Percentiles rank a stretch among this genome's conserved stretches.
Evolutionary conservation across 2,329 filamentous ascomycete genomes (phyloP).

Genomic region (Aspergillus brunneoviolaceus): DNA sequence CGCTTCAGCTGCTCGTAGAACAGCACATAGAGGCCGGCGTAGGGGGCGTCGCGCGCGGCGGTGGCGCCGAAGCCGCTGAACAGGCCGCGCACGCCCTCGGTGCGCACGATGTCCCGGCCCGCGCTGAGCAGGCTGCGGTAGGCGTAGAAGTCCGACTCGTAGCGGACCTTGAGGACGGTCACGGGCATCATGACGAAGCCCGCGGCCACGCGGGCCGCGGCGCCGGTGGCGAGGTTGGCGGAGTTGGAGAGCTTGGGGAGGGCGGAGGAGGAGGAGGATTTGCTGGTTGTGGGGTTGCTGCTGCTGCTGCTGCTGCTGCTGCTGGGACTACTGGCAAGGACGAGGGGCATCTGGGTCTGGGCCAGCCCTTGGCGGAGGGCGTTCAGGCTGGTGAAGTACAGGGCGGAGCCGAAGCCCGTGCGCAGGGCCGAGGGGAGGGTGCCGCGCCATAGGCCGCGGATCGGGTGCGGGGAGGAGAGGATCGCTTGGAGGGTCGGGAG

Average conservation of each 20-base stretch:
- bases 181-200: slow-evolving; percentile 94
- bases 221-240: slow-evolving; percentile 82
- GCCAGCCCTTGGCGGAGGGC: slow-evolving; percentile 70
- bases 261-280: slow-evolving; percentile 63
- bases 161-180: slow-evolving; percentile 94
- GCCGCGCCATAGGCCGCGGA: slow-evolving; percentile 84
- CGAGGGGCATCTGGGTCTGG: slow-evolving; percentile 39
- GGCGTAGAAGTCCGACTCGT: slow-evolving; percentile 82
- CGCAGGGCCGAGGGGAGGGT: slow-evolving; percentile 89
- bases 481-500: slow-evolving; percentile 68
- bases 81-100: slow-evolving; percentile 77
- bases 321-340: slow-evolving; percentile 34
- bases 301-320: slow-evolving; percentile 9
- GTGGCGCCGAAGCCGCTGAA: slow-evolving; percentile 94
- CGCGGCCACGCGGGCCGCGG: slow-evolving; percentile 77
- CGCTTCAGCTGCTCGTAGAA: slow-evolving; percentile 71
- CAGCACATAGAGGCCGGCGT: slow-evolving; percentile 89
- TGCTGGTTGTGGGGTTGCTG: slow-evolving; percentile 17
- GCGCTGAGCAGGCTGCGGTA: slow-evolving; percentile 77
- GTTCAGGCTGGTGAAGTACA: slow-evolving; percentile 92
- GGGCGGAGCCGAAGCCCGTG: slow-evolving; percentile 86
- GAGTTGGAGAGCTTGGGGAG: slow-evolving; percentile 80
- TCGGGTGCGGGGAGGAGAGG: slow-evolving; percentile 62
- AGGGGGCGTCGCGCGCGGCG: slow-evolving; percentile 89
- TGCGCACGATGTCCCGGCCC: slow-evolving; percentile 68